Evolutionary conservation across 257 asterid species (phyloP).

Genomic region (Mitragyna speciosa): DNA sequence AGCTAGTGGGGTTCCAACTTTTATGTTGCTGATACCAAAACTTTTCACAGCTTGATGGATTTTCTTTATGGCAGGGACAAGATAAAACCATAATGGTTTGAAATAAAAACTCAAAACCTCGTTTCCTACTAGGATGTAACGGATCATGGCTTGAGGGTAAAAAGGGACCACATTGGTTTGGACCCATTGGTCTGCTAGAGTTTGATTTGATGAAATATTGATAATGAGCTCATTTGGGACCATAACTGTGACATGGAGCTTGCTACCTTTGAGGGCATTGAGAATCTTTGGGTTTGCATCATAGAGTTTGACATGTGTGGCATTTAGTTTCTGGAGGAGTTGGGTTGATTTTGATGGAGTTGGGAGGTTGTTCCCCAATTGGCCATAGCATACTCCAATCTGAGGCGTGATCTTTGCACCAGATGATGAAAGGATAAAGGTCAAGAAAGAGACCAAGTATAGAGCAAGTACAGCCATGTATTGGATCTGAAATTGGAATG

Average conservation of each 20-base stretch:
- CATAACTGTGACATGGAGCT: slow-evolving; percentile 54
- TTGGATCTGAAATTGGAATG: too few relatives aligned
- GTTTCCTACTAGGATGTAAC: slow-evolving; percentile 62
- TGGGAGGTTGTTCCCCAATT: slow-evolving; percentile 17
- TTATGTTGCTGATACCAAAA: slow-evolving; percentile 47
- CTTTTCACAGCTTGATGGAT: slow-evolving; percentile 34
- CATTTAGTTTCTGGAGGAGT: slow-evolving; percentile 27
- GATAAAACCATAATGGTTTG: slow-evolving; percentile 44
- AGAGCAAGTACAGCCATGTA: background rate
- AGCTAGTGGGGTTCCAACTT: slow-evolving; percentile 73
- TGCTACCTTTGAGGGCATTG: slow-evolving; percentile 53
- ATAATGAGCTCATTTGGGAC: slow-evolving; percentile 56
- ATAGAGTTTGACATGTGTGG: slow-evolving; percentile 51
- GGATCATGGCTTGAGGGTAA: slow-evolving; percentile 52
- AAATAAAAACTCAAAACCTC: slow-evolving; percentile 44
- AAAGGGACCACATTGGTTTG: slow-evolving; percentile 43
- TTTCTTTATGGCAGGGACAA: slow-evolving; percentile 64
- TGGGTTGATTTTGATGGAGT: slow-evolving; percentile 16
- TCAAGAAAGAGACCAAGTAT: slow-evolving; percentile 4
- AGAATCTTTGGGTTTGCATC: slow-evolving; percentile 56
- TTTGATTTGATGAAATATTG: slow-evolving; percentile 44
- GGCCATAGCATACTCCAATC: slow-evolving; percentile 27
- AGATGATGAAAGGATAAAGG: background rate
- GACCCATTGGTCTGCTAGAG: slow-evolving; percentile 59
- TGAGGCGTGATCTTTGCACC: slow-evolving; percentile 3